These are phyloP conservation scores for Odonthalia washingtoniensis DNA, from an alignment of 31 red algal species.

Conservation along the genomic window DNA sequence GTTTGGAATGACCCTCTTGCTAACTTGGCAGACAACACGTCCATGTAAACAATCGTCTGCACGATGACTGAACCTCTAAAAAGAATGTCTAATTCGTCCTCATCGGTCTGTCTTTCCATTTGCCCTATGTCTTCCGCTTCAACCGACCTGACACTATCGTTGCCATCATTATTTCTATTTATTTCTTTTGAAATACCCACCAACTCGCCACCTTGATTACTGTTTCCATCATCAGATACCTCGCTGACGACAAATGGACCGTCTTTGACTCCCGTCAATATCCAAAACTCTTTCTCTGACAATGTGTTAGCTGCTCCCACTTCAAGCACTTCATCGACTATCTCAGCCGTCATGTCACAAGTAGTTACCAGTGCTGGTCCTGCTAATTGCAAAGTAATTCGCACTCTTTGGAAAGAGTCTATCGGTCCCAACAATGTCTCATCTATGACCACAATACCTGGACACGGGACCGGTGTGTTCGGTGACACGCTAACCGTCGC, in stretches of 20 bases:
- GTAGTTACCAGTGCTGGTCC: constrained; percentile 28
- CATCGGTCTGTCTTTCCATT: background rate
- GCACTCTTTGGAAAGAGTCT: constrained; percentile 37
- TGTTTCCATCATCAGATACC: too few species aligned
- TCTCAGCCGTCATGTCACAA: background rate
- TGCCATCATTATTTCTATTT: background rate
- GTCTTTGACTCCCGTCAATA: constrained; percentile 25
- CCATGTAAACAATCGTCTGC: background rate
- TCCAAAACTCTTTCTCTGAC: constrained; percentile 29
- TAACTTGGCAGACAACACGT: constrained; percentile 28
- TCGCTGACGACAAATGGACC: constrained; percentile 6
- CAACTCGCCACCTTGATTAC: too few species aligned
- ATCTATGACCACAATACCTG: background rate
- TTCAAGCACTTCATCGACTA: constrained; percentile 22
- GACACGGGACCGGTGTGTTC: background rate
- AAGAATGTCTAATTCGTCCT: background rate
- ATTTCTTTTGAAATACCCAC: constrained; percentile 4
- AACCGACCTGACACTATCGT: background rate
- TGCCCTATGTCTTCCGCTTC: too few species aligned
- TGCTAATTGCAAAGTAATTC: constrained; percentile 12
- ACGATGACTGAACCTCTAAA: constrained; percentile 32
- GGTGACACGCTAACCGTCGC: background rate
- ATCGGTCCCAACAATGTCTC: constrained; percentile 17
- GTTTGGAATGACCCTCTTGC: background rate
- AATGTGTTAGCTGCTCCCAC: constrained; percentile 21